Conservation (phyloP, 768 basidiomycete species). For the Mrakia hoshinonis region DNA sequence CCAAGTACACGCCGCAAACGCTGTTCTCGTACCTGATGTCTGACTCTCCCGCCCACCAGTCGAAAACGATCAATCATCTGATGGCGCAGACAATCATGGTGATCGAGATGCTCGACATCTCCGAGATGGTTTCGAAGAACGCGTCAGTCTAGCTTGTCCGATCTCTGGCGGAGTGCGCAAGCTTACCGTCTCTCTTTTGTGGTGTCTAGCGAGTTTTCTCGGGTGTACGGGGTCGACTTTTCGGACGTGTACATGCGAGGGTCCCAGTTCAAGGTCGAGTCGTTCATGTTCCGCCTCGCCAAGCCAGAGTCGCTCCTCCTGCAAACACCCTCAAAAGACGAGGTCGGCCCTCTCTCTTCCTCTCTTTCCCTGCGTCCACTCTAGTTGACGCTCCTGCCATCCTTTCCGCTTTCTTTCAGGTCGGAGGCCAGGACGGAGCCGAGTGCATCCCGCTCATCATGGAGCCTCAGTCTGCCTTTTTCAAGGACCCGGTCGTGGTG, state of each 20-base stretch:
- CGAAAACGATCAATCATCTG: constrained; percentile 56
- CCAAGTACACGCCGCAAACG: constrained; percentile 57
- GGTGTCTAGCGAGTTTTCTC: constrained; percentile 86
- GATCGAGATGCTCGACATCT: constrained; percentile 68
- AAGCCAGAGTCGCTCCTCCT: constrained; percentile 91
- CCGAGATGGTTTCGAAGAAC: constrained; percentile 77
- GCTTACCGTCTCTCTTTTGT: too few relatives aligned
- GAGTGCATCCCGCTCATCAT: constrained; percentile 86
- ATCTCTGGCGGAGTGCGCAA: too few relatives aligned
- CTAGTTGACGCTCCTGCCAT: background rate
- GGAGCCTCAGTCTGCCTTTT: constrained; percentile 88
- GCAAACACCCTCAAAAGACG: constrained; percentile 75
- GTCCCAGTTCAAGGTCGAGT: constrained; percentile 98
- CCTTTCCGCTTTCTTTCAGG: constrained; percentile 47
- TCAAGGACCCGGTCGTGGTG: constrained; percentile 82
- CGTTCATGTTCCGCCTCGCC: constrained; percentile 93
- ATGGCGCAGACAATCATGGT: constrained; percentile 57
- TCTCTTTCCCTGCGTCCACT: background rate
- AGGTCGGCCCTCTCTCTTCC: constrained; percentile 50
- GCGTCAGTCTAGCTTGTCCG: constrained; percentile 52
- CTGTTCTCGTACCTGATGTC: constrained; percentile 64
- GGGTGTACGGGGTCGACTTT: constrained; percentile 95
- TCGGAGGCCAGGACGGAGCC: constrained; percentile 89
- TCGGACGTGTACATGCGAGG: constrained; percentile 89
- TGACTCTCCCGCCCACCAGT: constrained; percentile 50